These are phyloP conservation scores for Lepidium aucheri DNA, from an alignment of 345 rosid species.

Conservation along the genomic window DNA sequence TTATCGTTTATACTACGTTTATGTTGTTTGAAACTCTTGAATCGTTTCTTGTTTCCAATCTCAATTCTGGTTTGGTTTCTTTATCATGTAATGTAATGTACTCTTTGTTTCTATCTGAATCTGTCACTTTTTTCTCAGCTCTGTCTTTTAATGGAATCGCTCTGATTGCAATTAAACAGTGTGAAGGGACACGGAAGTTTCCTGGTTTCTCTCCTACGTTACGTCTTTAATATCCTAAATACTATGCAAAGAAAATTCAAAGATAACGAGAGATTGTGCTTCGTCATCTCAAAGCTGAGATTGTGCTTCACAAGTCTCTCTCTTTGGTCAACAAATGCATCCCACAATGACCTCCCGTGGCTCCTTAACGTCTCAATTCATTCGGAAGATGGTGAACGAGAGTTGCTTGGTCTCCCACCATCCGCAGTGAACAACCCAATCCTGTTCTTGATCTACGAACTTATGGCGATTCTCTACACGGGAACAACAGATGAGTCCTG, in stretches of 20 bases:
- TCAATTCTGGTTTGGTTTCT: background rate
- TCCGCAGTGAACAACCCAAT: slow-evolving; percentile 72
- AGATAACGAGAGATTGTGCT: slow-evolving; percentile 17
- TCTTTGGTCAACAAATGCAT: slow-evolving; percentile 50
- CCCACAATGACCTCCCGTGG: slow-evolving; percentile 67
- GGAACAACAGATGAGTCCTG: slow-evolving; percentile 49
- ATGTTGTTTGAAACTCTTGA: slow-evolving; percentile 6
- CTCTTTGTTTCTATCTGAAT: slow-evolving; percentile 3
- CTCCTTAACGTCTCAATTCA: slow-evolving; percentile 68
- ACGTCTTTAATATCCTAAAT: background rate
- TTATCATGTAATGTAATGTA: background rate
- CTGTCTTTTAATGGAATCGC: background rate
- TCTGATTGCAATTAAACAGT: background rate
- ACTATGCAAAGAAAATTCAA: background rate
- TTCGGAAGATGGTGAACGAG: slow-evolving; percentile 45
- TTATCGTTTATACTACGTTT: background rate
- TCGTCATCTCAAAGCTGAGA: slow-evolving; percentile 66
- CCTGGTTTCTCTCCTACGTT: background rate
- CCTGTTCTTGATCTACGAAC: slow-evolving; percentile 68
- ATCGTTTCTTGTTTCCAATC: background rate
- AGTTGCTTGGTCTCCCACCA: slow-evolving; percentile 64
- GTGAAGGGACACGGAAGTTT: background rate
- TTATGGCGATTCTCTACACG: slow-evolving; percentile 54
- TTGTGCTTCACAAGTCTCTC: slow-evolving; percentile 59
- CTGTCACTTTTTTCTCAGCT: background rate